phyloP scores from a whole-genome alignment of 2,329 filamentous ascomycete genomes.

The Tolypocladium pustulatum region DNA sequence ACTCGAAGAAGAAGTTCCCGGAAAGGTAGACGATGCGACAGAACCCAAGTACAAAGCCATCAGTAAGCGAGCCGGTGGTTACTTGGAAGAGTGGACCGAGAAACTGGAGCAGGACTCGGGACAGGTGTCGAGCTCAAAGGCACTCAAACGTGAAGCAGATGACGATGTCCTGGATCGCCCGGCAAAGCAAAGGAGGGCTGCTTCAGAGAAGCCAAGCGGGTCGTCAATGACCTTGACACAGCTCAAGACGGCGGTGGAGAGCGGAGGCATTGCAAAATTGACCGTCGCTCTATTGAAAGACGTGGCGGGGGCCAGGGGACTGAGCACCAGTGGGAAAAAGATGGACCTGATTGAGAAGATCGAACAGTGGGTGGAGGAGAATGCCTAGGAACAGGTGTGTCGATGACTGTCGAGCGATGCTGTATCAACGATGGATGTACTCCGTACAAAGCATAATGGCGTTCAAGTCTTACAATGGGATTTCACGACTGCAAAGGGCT shows the following conservation, averaged over 20 bases:
- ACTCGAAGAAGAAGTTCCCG: conserved; percentile 81
- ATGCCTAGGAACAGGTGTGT: conserved; percentile 7
- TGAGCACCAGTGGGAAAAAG: conserved; percentile 42
- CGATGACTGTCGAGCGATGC: not conserved
- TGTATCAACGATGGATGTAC: not conserved
- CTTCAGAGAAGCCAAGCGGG: conserved; percentile 20
- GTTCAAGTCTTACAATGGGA: not conserved
- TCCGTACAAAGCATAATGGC: not conserved
- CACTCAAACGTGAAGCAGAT: conserved; percentile 42
- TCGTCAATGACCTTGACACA: conserved; percentile 32
- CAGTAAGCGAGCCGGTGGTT: conserved; percentile 73
- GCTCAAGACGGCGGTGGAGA: conserved; percentile 32
- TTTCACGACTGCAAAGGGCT: too few species aligned
- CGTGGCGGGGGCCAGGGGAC: conserved; percentile 33
- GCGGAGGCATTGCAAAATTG: conserved; percentile 40
- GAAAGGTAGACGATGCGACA: conserved; percentile 64
- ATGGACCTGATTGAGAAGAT: conserved; percentile 43
- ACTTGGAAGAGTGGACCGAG: conserved; percentile 67
- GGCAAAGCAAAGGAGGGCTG: conserved; percentile 33
- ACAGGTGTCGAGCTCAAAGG: conserved; percentile 24
- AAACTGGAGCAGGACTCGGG: conserved; percentile 49
- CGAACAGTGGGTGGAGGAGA: conserved; percentile 45
- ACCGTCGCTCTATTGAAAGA: conserved; percentile 43
- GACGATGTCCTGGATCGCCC: conserved; percentile 29
- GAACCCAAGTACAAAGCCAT: conserved; percentile 80